Percentiles rank a stretch among this genome's conserved stretches.
These are phyloP conservation scores for Parietaria judaica DNA, from an alignment of 306 rosid genomes.

Conservation along the genomic window DNA sequence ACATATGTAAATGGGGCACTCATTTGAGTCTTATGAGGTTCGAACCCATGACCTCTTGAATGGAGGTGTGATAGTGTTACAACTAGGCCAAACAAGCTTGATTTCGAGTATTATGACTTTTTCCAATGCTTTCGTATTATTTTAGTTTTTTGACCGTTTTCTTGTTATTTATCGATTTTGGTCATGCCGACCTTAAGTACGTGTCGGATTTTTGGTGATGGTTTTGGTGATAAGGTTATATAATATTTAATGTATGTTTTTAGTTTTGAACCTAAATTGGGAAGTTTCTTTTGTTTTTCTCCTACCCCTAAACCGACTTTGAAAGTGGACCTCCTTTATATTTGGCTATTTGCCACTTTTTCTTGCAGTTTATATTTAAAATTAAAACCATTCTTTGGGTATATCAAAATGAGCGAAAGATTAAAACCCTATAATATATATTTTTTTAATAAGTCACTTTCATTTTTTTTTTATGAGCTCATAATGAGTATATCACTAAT, in stretches of 20 bases:
- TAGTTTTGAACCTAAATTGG: not conserved
- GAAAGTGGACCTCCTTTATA: not conserved
- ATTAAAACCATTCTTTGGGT: no score
- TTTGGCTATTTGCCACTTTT: not conserved
- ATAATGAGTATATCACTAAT: no score
- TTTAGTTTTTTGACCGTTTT: not conserved
- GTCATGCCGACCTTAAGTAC: not conserved
- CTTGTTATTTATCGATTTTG: not conserved
- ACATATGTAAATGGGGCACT: no score
- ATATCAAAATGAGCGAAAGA: no score
- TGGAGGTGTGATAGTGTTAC: no score
- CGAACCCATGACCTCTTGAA: no score
- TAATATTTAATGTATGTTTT: not conserved
- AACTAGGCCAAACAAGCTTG: no score
- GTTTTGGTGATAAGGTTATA: not conserved
- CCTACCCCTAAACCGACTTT: constrained; percentile 8
- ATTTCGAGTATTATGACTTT: not conserved
- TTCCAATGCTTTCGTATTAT: not conserved
- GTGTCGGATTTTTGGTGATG: constrained; percentile 6
- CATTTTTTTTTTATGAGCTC: no score
- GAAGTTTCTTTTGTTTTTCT: not conserved
- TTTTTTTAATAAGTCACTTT: no score
- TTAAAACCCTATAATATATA: no score
- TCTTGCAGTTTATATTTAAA: not conserved
- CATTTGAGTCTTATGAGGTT: no score